phyloP scores from a whole-genome alignment of 345 rosid genomes.

The Rhizophora mangle region DNA sequence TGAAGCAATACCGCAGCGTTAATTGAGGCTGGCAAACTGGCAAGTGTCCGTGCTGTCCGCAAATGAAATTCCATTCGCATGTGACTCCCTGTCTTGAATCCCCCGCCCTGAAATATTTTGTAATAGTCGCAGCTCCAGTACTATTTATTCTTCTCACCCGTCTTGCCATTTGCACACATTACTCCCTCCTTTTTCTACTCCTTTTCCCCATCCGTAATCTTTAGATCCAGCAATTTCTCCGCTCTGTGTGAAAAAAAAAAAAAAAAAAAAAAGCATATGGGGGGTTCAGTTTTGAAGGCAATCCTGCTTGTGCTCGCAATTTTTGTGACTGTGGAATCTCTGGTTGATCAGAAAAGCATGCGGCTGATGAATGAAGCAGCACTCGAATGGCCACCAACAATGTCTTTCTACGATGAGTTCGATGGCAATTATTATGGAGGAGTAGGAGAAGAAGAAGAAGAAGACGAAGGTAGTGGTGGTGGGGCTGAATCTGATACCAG shows the following conservation, averaged over 20 bases:
- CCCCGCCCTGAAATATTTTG: not conserved
- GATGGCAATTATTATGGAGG: not conserved
- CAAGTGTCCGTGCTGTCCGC: conserved; percentile 7
- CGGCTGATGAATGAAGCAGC: conserved; percentile 3
- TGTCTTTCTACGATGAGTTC: conserved; percentile 9
- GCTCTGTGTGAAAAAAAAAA: not conserved
- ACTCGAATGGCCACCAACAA: conserved; percentile 10
- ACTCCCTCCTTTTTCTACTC: not conserved
- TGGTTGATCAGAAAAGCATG: conserved; percentile 2
- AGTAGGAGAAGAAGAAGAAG: conserved; percentile 6
- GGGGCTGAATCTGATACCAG: not conserved
- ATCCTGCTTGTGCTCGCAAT: conserved; percentile 3
- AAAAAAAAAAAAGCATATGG: not conserved
- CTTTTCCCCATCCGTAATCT: not conserved
- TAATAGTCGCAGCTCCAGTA: no score
- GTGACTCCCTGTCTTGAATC: conserved; percentile 18
- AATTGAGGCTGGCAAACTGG: conserved; percentile 12
- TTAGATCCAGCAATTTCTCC: not conserved
- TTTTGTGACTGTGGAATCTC: conserved; percentile 3
- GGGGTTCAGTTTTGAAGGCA: conserved; percentile 3
- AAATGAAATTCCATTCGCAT: conserved; percentile 17
- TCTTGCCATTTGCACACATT: not conserved
- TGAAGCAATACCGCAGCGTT: conserved; percentile 3
- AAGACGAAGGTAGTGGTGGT: conserved; percentile 1
- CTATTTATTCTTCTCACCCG: not conserved